Conservation (phyloP, 345 rosid genomes). For the Corymbia maculata region DNA sequence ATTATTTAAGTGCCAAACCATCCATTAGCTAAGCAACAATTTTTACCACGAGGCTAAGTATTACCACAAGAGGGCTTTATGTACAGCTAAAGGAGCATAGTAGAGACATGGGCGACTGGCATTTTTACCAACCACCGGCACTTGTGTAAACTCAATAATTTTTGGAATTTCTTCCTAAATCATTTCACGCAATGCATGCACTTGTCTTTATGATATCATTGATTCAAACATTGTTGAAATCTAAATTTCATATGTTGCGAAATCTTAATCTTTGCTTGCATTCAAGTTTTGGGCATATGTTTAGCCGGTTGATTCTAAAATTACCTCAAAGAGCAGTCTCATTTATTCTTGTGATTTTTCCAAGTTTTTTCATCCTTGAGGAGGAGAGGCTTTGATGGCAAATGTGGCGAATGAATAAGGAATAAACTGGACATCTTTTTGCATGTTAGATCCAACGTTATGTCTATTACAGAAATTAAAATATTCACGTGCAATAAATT, state of each 20-base stretch:
- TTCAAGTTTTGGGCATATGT: background rate
- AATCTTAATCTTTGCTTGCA: background rate
- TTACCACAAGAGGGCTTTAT: background rate
- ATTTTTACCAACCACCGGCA: background rate
- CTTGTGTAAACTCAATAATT: background rate
- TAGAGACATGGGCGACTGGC: background rate
- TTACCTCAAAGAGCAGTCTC: background rate
- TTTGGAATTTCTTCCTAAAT: background rate
- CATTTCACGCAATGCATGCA: background rate
- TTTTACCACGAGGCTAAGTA: background rate
- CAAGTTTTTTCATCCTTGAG: background rate
- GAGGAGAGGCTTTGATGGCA: background rate
- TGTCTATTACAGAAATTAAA: background rate
- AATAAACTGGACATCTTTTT: background rate
- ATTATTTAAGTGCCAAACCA: background rate
- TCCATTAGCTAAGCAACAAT: background rate
- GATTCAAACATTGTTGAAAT: background rate
- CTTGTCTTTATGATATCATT: background rate
- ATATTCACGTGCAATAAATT: background rate
- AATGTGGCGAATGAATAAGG: background rate
- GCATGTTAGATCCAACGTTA: background rate
- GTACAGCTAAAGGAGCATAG: background rate
- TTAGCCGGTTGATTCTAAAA: background rate
- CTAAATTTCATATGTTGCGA: background rate
- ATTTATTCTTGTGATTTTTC: background rate